These are phyloP conservation scores for Polyporus tsugae DNA, from an alignment of 1,284 basidiomycete genomes.

Conservation along the genomic window DNA sequence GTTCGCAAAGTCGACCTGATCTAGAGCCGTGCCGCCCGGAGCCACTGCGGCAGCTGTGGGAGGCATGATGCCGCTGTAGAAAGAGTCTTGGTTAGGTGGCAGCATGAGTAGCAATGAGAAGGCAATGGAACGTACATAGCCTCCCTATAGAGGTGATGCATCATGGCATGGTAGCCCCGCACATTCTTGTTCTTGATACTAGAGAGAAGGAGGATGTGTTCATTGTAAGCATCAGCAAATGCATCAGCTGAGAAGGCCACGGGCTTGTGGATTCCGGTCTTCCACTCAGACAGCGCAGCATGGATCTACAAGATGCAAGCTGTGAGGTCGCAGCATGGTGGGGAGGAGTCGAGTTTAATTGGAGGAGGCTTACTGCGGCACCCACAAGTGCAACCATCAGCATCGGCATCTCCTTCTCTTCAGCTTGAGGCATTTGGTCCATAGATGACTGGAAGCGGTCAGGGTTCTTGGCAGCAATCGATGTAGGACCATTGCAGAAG, in stretches of 20 bases:
- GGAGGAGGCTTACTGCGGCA: conserved; percentile 3
- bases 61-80: background rate
- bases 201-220: conserved; percentile 2
- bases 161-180: conserved; percentile 1
- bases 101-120: no score
- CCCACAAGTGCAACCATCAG: conserved; percentile 6
- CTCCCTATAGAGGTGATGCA: conserved; percentile 3
- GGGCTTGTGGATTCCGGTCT: background rate
- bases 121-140: background rate
- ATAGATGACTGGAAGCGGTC: background rate
- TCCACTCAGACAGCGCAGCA: conserved; percentile 7
- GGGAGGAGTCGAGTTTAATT: background rate
- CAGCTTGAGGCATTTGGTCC: background rate
- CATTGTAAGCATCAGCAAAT: conserved; percentile 4
- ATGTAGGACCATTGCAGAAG: background rate
- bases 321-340: no score
- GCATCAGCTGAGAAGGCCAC: conserved; percentile 7
- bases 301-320: conserved; percentile 2
- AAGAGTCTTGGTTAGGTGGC: background rate
- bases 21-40: background rate
- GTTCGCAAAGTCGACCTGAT: conserved; percentile 3
- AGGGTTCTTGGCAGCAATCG: background rate
- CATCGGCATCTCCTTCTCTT: conserved; percentile 13
- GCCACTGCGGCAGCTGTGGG: background rate
- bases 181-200: conserved; percentile 8